Evolutionary conservation across 2,329 filamentous ascomycete species (phyloP).

Genomic region (Hypoxylon sp.): DNA sequence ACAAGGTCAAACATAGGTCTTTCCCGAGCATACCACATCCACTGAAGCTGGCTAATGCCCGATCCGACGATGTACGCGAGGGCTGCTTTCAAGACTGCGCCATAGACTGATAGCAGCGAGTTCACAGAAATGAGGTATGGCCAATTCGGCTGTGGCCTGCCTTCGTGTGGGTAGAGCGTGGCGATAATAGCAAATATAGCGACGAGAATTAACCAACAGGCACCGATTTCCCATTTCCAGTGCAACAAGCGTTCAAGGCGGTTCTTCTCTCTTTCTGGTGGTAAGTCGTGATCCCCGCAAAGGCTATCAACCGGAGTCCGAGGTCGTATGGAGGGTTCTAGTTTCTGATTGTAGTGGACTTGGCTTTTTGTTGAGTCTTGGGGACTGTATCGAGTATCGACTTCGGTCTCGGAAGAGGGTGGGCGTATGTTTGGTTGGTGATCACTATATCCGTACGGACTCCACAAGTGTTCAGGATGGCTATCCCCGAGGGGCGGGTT

Average conservation of each 20-base stretch:
- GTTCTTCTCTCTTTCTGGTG: background rate
- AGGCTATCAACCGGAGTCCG: slow-evolving; percentile 1
- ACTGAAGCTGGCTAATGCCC: slow-evolving; percentile 11
- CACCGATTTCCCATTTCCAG: slow-evolving; percentile 1
- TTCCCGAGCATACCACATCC: slow-evolving; percentile 12
- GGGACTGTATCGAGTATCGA: background rate
- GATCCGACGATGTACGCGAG: background rate
- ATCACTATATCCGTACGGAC: background rate
- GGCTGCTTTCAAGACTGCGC: background rate
- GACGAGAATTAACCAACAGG: background rate
- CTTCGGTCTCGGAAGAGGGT: background rate
- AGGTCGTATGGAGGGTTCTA: background rate
- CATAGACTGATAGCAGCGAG: slow-evolving; percentile 1
- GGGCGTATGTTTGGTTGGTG: background rate
- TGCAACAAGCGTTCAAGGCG: background rate
- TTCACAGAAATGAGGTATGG: slow-evolving; percentile 4
- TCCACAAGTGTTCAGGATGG: background rate
- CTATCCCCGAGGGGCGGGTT: background rate
- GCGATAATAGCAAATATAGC: background rate
- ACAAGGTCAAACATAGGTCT: slow-evolving; percentile 15
- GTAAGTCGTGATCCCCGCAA: background rate
- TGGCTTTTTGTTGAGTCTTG: background rate
- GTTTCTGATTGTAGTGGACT: background rate
- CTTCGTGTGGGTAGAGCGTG: slow-evolving; percentile 1
- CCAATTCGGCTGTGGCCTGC: background rate